Evolutionary conservation across 208 protist genomes (phyloP), one percentile per base, ranked within the genome.

Genomic region (Leishmania amazonensis): DNA sequence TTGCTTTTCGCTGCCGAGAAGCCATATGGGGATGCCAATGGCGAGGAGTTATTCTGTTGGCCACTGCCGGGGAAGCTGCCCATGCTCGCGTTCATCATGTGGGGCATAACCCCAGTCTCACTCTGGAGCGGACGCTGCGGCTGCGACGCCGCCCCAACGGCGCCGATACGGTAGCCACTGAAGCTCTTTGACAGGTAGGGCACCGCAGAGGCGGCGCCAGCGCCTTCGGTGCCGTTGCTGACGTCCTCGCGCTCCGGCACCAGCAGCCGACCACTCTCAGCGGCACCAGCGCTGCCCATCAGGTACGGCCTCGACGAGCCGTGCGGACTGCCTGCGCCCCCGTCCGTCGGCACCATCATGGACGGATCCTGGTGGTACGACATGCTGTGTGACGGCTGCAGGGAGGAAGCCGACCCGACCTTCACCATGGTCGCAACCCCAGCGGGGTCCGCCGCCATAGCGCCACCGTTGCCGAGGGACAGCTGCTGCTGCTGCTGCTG

Each of bases 401-500:
- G 74, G 53, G 74, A 77, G 19, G 74, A 64, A 2, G 54, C 54
- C n/a, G 54, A 49, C 13, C 74, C 74, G 17, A 67, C 57, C 8
- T 31, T 47, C 51, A 38, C 35, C 74, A 47, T 76, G n/a, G 49
- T 24, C 19, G 19, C 72, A 17, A 40, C 31, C 0, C 72, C 35
- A 19, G 51, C 53, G 35, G 53, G 28, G n/a, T 65, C 57, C 24
- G 74, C 47, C 7, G 74, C 38, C 35, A 35, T 9, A 77, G 35
- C n/a, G 24, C 74, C 38, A 17, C 74, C 54, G 21, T 19, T 42
- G 19, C 74, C 35, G 53, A 77, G 53, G 35, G 57, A 17, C 51
- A 67, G 53, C 38, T 79, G 81, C 75, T 85, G 76, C 38, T 79
- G 81, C 75, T 85, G 76, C 77, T 82, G 83, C 57, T 83, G 83